Evolutionary conservation across 1,284 basidiomycete species (phyloP).

Genomic region (Takashimella koratensis): DNA sequence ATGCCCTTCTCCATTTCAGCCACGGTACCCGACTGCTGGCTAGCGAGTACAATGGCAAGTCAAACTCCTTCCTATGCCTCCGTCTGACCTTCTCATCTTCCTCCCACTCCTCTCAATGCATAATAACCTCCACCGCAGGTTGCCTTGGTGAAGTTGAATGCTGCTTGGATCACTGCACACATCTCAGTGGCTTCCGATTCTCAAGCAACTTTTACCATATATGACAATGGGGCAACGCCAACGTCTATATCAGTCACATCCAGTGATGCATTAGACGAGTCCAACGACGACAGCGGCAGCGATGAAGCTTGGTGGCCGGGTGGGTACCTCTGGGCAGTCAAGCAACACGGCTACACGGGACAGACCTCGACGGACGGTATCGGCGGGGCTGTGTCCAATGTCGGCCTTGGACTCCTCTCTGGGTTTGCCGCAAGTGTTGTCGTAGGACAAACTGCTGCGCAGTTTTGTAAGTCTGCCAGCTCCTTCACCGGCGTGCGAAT

Average conservation of each 20-base stretch:
- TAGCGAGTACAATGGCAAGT: neutral
- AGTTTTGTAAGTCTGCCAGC: neutral
- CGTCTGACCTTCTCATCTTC: too few species aligned
- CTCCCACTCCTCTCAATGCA: neutral
- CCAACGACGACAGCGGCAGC: neutral
- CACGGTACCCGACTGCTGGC: neutral
- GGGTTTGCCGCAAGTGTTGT: neutral
- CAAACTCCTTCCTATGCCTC: too few species aligned
- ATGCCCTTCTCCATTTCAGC: too few species aligned
- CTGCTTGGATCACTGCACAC: neutral
- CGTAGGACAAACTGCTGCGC: neutral
- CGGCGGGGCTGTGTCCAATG: neutral
- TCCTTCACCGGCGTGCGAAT: too few species aligned
- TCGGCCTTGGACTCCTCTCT: neutral
- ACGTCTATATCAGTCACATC: neutral
- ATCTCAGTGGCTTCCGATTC: neutral
- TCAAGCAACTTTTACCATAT: neutral
- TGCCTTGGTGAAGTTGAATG: neutral
- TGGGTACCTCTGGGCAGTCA: neutral
- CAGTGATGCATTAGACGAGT: neutral
- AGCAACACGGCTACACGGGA: neutral
- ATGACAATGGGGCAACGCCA: neutral
- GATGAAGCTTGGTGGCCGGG: neutral
- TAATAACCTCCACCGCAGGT: neutral
- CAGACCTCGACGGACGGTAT: neutral